Evolutionary conservation across 1,139 yeast species (phyloP).

Genomic region (Pichia sp.): DNA sequence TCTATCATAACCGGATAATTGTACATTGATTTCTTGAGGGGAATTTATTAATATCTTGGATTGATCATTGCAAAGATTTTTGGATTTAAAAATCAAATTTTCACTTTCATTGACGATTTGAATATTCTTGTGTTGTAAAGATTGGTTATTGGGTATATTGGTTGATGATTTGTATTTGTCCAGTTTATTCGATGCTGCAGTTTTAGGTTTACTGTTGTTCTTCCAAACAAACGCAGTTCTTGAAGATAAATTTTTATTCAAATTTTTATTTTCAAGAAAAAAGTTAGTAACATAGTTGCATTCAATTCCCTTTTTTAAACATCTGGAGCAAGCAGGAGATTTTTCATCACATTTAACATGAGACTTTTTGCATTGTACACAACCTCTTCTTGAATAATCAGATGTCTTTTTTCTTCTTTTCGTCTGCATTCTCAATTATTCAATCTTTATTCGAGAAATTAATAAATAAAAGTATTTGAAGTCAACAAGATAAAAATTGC

Average conservation of each 20-base stretch:
- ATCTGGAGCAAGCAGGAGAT: conserved; percentile 39
- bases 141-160: background rate
- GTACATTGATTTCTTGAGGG: too few relatives aligned
- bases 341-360: conserved; percentile 44
- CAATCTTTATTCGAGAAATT: too few relatives aligned
- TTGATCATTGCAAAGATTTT: too few relatives aligned
- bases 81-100: too few relatives aligned
- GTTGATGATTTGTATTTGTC: background rate
- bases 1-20: too few relatives aligned
- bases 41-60: too few relatives aligned
- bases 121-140: background rate
- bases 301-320: conserved; percentile 32
- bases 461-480: too few relatives aligned
- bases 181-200: too few relatives aligned
- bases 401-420: conserved; percentile 36
- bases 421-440: conserved; percentile 4
- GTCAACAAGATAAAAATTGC: too few relatives aligned
- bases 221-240: conserved; percentile 4
- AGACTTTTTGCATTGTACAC: conserved; percentile 39
- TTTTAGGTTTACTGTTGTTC: background rate
- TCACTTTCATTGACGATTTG: too few relatives aligned
- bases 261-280: background rate
- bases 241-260: background rate
- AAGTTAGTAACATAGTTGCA: conserved; percentile 33
- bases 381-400: conserved; percentile 36